phyloP scores from a whole-genome alignment of 1,139 yeast species.

The Saccharomyces hybrid region DNA sequence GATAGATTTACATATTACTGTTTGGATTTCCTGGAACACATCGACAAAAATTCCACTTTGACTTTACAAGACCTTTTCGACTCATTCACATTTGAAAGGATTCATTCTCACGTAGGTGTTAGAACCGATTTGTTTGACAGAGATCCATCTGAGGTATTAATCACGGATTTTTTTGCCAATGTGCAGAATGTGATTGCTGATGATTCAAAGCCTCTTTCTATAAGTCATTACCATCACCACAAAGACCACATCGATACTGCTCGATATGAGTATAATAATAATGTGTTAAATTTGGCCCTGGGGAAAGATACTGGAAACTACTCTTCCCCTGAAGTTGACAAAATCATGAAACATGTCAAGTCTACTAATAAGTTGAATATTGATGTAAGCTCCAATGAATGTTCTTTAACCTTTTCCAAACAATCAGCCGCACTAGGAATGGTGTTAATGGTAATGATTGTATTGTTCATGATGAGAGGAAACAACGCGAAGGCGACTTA shows the following conservation, averaged over 20 bases:
- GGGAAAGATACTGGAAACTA: slow-evolving; percentile 4
- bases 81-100: slow-evolving; percentile 73
- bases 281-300: slow-evolving; percentile 17
- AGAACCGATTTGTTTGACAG: slow-evolving; percentile 71
- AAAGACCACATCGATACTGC: slow-evolving; percentile 5
- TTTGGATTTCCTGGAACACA: slow-evolving; percentile 76
- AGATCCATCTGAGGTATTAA: slow-evolving; percentile 58
- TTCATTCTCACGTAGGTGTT: slow-evolving; percentile 90
- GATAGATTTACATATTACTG: slow-evolving; percentile 93
- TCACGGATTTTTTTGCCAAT: slow-evolving; percentile 94
- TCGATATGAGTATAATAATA: slow-evolving; percentile 1
- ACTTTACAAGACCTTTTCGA: slow-evolving; percentile 81
- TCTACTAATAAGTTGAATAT: background rate
- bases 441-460: background rate
- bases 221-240: slow-evolving; percentile 3
- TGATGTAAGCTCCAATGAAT: background rate
- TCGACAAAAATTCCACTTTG: slow-evolving; percentile 62
- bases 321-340: background rate
- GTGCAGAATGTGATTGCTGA: slow-evolving; percentile 78
- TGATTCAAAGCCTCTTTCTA: slow-evolving; percentile 5
- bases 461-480: background rate
- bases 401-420: background rate
- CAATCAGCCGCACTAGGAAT: background rate
- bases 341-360: background rate
- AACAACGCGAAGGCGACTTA: background rate